phyloP scores from a whole-genome alignment of 2,329 filamentous ascomycete species.

The Tolypocladium paradoxum region DNA sequence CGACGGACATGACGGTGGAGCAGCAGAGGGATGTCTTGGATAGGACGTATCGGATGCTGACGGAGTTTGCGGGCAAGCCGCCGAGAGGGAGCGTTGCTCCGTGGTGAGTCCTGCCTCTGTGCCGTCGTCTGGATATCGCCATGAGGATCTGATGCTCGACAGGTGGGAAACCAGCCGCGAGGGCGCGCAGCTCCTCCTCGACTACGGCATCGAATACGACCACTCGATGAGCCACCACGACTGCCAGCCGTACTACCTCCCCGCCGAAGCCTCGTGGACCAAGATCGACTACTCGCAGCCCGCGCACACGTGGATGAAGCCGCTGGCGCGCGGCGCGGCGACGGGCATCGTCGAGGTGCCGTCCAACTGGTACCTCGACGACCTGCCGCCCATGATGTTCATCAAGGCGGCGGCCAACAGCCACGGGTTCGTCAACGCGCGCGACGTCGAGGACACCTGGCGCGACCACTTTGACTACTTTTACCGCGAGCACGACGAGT shows the following conservation, averaged over 20 bases:
- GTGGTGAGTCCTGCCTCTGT: conserved; percentile 30
- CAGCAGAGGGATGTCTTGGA: conserved; percentile 67
- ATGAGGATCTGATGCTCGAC: not conserved
- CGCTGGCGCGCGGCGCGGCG: conserved; percentile 42
- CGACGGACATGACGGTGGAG: conserved; percentile 58
- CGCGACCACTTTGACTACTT: conserved; percentile 61
- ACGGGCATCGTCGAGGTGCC: conserved; percentile 57
- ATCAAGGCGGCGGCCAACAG: conserved; percentile 55
- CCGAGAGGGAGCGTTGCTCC: conserved; percentile 64
- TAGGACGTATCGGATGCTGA: conserved; percentile 62
- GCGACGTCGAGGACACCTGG: conserved; percentile 57
- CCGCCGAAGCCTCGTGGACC: conserved; percentile 53
- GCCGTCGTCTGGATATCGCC: too few species aligned
- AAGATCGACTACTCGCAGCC: conserved; percentile 57
- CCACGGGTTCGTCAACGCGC: conserved; percentile 48
- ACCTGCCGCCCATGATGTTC: conserved; percentile 61
- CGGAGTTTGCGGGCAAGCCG: conserved; percentile 57
- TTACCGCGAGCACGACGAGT: conserved; percentile 66
- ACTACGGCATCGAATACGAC: conserved; percentile 60
- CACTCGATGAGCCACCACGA: conserved; percentile 57
- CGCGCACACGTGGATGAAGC: conserved; percentile 57
- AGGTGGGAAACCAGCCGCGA: conserved; percentile 60
- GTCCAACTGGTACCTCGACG: conserved; percentile 46
- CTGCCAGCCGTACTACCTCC: conserved; percentile 51
- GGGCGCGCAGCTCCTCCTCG: conserved; percentile 52